phyloP scores from a whole-genome alignment of 768 basidiomycete genomes.

The Suillus subluteus region DNA sequence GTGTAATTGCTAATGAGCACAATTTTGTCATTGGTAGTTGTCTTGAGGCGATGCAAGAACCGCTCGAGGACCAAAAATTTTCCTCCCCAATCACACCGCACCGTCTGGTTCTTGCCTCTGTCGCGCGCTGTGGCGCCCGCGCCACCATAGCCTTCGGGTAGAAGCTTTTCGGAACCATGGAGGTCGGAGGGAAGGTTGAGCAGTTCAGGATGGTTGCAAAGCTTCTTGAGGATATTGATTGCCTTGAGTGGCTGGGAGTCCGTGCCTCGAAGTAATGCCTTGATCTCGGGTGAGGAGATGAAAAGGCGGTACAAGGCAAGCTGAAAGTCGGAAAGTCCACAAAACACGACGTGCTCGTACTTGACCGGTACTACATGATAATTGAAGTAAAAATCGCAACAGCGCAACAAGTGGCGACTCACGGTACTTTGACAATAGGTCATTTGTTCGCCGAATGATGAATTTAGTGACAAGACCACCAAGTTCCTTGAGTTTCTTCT shows the following conservation, averaged over 20 bases:
- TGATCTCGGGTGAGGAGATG: conserved; percentile 91
- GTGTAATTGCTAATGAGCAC: conserved; percentile 97
- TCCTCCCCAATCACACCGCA: conserved; percentile 85
- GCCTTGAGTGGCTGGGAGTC: conserved; percentile 96
- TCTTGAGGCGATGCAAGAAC: conserved; percentile 82
- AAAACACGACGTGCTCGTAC: conserved; percentile 98
- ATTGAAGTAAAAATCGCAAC: conserved; percentile 14
- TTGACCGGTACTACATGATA: conserved; percentile 86
- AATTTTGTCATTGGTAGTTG: conserved; percentile 89
- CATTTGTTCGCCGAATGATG: conserved; percentile 94
- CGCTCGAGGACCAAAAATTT: conserved; percentile 94
- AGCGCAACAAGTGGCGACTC: conserved; percentile 36
- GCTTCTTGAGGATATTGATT: conserved; percentile 91
- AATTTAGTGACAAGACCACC: conserved; percentile 88
- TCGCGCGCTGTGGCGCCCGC: conserved; percentile 46
- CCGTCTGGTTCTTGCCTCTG: conserved; percentile 46
- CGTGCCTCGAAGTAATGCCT: conserved; percentile 81
- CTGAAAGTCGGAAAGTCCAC: conserved; percentile 82
- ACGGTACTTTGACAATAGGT: conserved; percentile 94
- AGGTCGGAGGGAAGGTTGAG: conserved; percentile 85
- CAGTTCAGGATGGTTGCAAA: conserved; percentile 94
- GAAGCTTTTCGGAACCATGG: conserved; percentile 75
- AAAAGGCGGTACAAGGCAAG: conserved; percentile 85
- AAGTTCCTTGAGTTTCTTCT: conserved; percentile 90
- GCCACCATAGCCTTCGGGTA: conserved; percentile 82